These are phyloP conservation scores for Toxicodendron radicans DNA, from an alignment of 345 rosid genomes.

Conservation along the genomic window DNA sequence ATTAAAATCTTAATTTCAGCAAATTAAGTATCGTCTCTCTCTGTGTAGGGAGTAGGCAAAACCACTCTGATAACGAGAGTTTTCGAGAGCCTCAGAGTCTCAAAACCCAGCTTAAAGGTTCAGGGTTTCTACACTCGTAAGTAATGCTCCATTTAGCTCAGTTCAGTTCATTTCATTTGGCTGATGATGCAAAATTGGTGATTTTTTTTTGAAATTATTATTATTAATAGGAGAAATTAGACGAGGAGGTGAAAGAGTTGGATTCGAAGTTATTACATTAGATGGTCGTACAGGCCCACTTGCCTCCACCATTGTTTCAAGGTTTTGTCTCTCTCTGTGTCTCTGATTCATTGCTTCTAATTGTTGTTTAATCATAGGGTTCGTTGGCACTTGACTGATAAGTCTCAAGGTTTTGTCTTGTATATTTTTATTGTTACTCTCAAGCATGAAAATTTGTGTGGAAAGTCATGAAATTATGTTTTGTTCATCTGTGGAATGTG, in stretches of 20 bases:
- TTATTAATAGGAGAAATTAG: constrained; percentile 45
- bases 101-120: constrained; percentile 50
- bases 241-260: constrained; percentile 56
- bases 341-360: not conserved
- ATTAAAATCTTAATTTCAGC: not conserved
- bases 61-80: constrained; percentile 63
- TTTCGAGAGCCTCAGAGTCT: constrained; percentile 46
- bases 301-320: constrained; percentile 49
- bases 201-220: not conserved
- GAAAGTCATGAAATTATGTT: not conserved
- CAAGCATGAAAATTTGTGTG: too few species aligned
- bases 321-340: constrained; percentile 27
- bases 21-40: not conserved
- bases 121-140: constrained; percentile 70
- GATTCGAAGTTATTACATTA: constrained; percentile 59
- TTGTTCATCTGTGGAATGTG: not conserved
- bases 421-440: not conserved
- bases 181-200: not conserved
- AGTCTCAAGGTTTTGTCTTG: not conserved
- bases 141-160: not conserved
- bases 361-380: not conserved
- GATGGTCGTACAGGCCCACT: constrained; percentile 62
- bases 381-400: not conserved
- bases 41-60: constrained; percentile 69
- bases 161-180: not conserved